Evolutionary conservation across 2,329 filamentous ascomycete species (phyloP), one percentile per base, ranked within the genome.

Genomic region (Xylaria sp.): DNA sequence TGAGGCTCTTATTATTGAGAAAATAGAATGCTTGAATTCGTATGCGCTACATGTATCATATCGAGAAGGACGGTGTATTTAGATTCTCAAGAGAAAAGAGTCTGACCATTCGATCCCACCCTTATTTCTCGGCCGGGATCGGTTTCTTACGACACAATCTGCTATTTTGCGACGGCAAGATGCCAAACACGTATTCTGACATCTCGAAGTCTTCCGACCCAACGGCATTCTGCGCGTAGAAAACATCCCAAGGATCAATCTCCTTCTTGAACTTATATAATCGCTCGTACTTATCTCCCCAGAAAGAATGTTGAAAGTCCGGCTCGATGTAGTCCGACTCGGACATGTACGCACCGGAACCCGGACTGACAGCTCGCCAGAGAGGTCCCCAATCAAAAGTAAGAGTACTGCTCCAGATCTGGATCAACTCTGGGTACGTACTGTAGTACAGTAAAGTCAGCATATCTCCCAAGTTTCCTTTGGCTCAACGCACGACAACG

Each of bases 151-250:
- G 65, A 9, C 75, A 76, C 34, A 76, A 51, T 3, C 70, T 73
- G 51, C 75, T 74, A 50, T 75, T 76, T 62, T 76, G 75, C 30
- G 72, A 74, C 5, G 75, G 75, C 62, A 76, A 47, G 21, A 69
- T 73, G 4, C 74, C 73, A 50, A 76, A 73, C n/a, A 76, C 71
- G 27, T 62, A 70, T 21, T 73, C 74, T 11, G 71, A 72, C 73
- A 74, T 75, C 68, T 79, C 72, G 76, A 81, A 82, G 48, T 81
- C 75, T 68, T 82, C 80, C 6, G 77, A 79, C 0, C 80, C 80
- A 7, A 81, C 79, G 19, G 78, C 79, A 19, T 76, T 79, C 36
- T 78, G 76, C 6, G 78, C 76, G 54, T 80, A 80, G 30, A 81
- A 79, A 0, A 81, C 57, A 6, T 77, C 76, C 30, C 72, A 73